A percentile compares a stretch with the other conserved stretches of the same genome.
These are phyloP conservation scores for Hypoxylon cercidicola DNA, from an alignment of 495 filamentous ascomycete genomes.

Conservation along the genomic window DNA sequence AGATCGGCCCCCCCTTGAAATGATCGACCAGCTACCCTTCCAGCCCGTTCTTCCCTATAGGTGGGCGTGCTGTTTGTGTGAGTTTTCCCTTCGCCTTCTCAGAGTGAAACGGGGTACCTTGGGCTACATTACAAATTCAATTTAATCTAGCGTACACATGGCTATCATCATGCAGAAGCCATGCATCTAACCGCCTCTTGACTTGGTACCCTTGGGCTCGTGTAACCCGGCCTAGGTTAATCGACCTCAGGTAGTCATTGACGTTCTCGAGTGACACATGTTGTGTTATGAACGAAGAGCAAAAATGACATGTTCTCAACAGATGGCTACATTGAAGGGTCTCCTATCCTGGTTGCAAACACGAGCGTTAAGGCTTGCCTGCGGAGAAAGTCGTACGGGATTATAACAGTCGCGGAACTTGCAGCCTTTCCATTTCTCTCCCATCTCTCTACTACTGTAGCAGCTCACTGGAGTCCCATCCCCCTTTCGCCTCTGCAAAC, in stretches of 20 bases:
- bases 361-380: slow-evolving; percentile 33
- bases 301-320: slow-evolving; percentile 38
- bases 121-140: slow-evolving; percentile 35
- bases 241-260: slow-evolving; percentile 39
- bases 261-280: slow-evolving; percentile 44
- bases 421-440: slow-evolving; percentile 42
- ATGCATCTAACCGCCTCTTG: slow-evolving; percentile 40
- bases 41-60: slow-evolving; percentile 21
- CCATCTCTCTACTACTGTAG: slow-evolving; percentile 22
- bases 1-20: slow-evolving; percentile 30
- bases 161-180: slow-evolving; percentile 41
- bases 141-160: slow-evolving; percentile 40
- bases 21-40: slow-evolving; percentile 14
- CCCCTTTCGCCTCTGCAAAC: slow-evolving; percentile 33
- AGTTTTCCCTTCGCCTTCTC: slow-evolving; percentile 18
- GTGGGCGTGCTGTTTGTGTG: slow-evolving; percentile 32
- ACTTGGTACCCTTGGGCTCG: slow-evolving; percentile 36
- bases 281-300: slow-evolving; percentile 34
- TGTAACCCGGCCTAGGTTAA: slow-evolving; percentile 36
- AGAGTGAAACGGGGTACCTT: slow-evolving; percentile 42
- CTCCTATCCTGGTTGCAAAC: slow-evolving; percentile 31
- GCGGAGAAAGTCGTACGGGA: slow-evolving; percentile 44
- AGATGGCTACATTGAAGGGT: slow-evolving; percentile 31
- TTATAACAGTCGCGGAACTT: slow-evolving; percentile 49
- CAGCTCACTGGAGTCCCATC: slow-evolving; percentile 22